Percentiles rank a stretch among this genome's conserved stretches.
These are phyloP conservation scores for Pythium sukuiense DNA, from an alignment of 352 stramenopile species.

Conservation along the genomic window DNA sequence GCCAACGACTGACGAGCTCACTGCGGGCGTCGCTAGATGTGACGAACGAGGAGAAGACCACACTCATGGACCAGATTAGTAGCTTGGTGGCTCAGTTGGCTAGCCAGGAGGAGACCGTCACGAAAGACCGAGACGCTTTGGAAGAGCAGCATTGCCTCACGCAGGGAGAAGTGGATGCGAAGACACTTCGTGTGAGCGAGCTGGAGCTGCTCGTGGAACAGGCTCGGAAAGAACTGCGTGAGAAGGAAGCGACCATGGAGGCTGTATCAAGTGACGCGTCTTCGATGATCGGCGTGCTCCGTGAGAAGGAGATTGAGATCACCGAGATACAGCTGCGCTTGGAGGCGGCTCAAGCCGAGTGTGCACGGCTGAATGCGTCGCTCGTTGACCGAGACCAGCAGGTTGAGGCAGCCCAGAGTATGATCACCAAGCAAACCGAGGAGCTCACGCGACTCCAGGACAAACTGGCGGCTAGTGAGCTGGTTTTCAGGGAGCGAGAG, in stretches of 20 bases:
- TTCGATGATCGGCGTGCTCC: constrained; percentile 1
- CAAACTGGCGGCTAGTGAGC: neutral
- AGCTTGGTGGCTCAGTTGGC: neutral
- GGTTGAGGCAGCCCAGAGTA: neutral
- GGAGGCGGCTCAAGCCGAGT: neutral
- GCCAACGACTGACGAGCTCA: constrained; percentile 14
- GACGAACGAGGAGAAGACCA: constrained; percentile 7
- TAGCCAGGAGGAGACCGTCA: neutral
- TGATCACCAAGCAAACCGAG: neutral
- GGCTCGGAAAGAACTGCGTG: neutral
- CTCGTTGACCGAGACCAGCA: neutral
- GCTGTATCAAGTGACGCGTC: constrained; percentile 12
- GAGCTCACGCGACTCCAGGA: neutral
- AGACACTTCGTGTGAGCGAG: neutral
- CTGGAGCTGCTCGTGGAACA: neutral
- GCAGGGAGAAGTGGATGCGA: constrained; percentile 5
- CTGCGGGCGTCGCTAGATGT: constrained; percentile 4
- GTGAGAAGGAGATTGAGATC: constrained; percentile 3
- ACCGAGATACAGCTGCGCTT: neutral
- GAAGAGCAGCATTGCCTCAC: neutral
- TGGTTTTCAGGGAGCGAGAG: constrained; percentile 3
- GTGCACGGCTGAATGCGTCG: neutral
- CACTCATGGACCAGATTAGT: neutral
- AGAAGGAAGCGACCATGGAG: constrained; percentile 1
- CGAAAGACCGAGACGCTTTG: neutral